Percentiles rank a stretch among this genome's conserved stretches.
Evolutionary conservation across 352 stramenopile species (phyloP).

Genomic region (Pythium graminicola): DNA sequence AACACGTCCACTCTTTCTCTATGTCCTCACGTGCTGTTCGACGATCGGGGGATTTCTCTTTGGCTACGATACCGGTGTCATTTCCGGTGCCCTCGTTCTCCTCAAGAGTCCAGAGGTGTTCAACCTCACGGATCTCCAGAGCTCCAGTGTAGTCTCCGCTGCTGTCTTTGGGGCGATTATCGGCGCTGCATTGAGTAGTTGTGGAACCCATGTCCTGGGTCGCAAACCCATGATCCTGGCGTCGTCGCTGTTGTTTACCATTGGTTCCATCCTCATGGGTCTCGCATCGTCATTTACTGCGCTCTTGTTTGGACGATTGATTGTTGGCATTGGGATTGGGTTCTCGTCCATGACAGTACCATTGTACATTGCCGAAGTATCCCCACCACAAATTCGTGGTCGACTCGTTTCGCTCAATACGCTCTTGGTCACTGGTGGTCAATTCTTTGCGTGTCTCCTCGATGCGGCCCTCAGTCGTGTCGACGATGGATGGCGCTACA

Average conservation of each 20-base stretch:
- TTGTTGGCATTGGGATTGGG: conserved; percentile 60
- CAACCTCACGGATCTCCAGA: conserved; percentile 46
- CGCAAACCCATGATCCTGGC: conserved; percentile 54
- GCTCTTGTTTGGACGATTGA: conserved; percentile 48
- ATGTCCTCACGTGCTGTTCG: conserved; percentile 59
- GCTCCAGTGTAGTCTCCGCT: conserved; percentile 62
- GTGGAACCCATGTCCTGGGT: conserved; percentile 52
- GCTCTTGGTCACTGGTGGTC: conserved; percentile 61
- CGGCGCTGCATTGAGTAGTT: conserved; percentile 48
- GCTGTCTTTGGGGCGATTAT: conserved; percentile 66
- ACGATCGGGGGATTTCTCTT: conserved; percentile 77
- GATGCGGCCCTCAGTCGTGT: conserved; percentile 46
- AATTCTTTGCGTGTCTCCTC: conserved; percentile 75
- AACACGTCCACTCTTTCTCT: conserved; percentile 31
- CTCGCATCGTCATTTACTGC: conserved; percentile 36
- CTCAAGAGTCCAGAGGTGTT: conserved; percentile 60
- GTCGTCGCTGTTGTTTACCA: conserved; percentile 57
- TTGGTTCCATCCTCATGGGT: conserved; percentile 57
- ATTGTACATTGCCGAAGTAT: conserved; percentile 74
- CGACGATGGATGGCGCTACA: conserved; percentile 63
- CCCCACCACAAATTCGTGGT: conserved; percentile 52
- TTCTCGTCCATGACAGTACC: conserved; percentile 72
- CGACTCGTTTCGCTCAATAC: conserved; percentile 73
- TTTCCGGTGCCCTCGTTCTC: conserved; percentile 68
- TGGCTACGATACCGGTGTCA: conserved; percentile 78